These are phyloP conservation scores for Lasiodiplodia theobromae DNA, from an alignment of 2,329 filamentous ascomycete genomes.

Conservation along the genomic window DNA sequence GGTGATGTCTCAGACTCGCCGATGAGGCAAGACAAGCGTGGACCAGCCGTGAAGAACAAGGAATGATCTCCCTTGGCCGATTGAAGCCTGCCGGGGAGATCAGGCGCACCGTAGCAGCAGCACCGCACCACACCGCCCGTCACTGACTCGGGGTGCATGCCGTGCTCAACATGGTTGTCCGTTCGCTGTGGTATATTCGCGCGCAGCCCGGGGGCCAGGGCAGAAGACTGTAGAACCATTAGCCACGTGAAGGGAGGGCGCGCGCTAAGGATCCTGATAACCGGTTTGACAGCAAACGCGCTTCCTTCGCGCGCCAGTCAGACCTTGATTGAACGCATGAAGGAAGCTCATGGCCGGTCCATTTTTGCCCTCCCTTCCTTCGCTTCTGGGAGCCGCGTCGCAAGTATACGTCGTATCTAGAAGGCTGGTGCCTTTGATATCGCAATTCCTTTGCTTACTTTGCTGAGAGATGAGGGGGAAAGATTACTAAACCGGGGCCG, in stretches of 20 bases:
- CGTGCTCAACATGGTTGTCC: slow-evolving; percentile 16
- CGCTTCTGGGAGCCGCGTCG: slow-evolving; percentile 4
- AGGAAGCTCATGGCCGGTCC: not conserved
- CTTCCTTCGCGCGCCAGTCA: not conserved
- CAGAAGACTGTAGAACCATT: not conserved
- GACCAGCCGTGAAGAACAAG: not conserved
- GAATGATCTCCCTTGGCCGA: slow-evolving; percentile 14
- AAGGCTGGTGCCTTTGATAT: slow-evolving; percentile 3
- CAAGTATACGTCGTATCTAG: not conserved
- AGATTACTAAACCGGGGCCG: not conserved
- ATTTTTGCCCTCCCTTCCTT: not conserved
- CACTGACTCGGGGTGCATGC: slow-evolving; percentile 16
- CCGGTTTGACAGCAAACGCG: not conserved
- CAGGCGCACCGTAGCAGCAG: slow-evolving; percentile 9
- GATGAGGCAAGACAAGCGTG: not conserved
- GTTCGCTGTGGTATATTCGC: not conserved
- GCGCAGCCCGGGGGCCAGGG: not conserved
- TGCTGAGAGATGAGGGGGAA: not conserved
- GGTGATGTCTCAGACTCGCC: not conserved
- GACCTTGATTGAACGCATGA: slow-evolving; percentile 11
- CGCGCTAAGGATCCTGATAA: not conserved
- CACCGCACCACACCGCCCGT: not conserved
- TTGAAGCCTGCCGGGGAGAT: not conserved
- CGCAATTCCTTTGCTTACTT: not conserved
- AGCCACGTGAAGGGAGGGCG: not conserved